Base-by-base conservation (phyloP, 768 basidiomycete species). In the Symmetrospora coprosmae region DNA sequence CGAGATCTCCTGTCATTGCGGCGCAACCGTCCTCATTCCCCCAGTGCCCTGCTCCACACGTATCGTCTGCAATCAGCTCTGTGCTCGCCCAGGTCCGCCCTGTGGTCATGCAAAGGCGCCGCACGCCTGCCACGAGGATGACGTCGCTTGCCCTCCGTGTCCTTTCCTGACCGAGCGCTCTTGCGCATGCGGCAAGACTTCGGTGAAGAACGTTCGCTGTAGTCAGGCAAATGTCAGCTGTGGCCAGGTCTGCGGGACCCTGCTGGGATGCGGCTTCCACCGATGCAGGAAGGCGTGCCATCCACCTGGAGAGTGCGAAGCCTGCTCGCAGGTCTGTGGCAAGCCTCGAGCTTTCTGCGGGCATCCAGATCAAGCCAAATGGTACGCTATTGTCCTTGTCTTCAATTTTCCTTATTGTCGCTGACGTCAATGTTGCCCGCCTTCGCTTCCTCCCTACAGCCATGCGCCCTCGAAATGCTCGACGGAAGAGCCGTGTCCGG, bases 391-490 rank as follows among this genome's bases (percentile, higher is more conserved):
- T n/a, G n/a, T n/a, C n/a, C n/a, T n/a, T n/a, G n/a, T n/a, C n/a
- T n/a, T n/a, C n/a, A n/a, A n/a, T n/a, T n/a, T n/a, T n/a, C n/a
- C n/a, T n/a, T n/a, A n/a, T n/a, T n/a, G n/a, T n/a, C n/a, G n/a
- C n/a, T n/a, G n/a, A n/a, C n/a, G n/a, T n/a, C n/a, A n/a, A n/a
- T n/a, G n/a, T n/a, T n/a, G n/a, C n/a, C n/a, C n/a, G n/a, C n/a
- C n/a, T n/a, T n/a, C n/a, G n/a, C n/a, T n/a, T 0, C 75, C 76
- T 1, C 76, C 80, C 0, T 96, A 5, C 25, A 58, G 92, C 70
- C 94, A 97, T 66, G 90, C 90, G 1, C 94, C 94, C 0, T 78
- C 87, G 0, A 74, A 80, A 9, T 97, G 94, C 71, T 76, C 82
- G 5, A 87, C 94, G 72, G 76, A 79, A 2, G 79, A 83, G 9